Evolutionary conservation across 805 yeast species (phyloP).

Genomic region (Candida chauliodis): DNA sequence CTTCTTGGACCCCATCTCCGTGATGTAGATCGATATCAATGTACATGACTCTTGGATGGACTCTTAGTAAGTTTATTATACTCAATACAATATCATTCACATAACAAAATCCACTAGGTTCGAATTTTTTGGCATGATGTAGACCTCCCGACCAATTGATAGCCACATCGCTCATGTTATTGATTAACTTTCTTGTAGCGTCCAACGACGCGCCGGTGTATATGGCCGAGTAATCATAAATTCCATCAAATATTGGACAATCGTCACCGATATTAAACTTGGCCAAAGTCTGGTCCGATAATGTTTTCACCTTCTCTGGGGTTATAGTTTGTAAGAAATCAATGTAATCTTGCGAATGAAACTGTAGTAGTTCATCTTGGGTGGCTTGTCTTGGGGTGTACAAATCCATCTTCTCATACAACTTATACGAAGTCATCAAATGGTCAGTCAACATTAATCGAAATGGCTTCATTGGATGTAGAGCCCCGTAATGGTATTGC

Average conservation of each 20-base stretch:
- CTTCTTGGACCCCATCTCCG: slow-evolving; percentile 98
- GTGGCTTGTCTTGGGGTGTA: slow-evolving; percentile 84
- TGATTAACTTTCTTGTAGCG: slow-evolving; percentile 81
- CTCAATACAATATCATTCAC: slow-evolving; percentile 92
- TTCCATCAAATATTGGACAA: slow-evolving; percentile 92
- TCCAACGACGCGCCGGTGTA: slow-evolving; percentile 94
- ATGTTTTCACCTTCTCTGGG: slow-evolving; percentile 65
- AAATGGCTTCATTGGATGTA: slow-evolving; percentile 99
- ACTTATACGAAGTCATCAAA: slow-evolving; percentile 75
- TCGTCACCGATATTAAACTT: slow-evolving; percentile 89
- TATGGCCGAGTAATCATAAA: slow-evolving; percentile 83
- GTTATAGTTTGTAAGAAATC: slow-evolving; percentile 72
- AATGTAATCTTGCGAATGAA: slow-evolving; percentile 85
- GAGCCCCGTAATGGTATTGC: slow-evolving; percentile 83
- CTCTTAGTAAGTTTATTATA: slow-evolving; percentile 76
- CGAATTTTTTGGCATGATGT: slow-evolving; percentile 93
- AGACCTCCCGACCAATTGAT: slow-evolving; percentile 96
- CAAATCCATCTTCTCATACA: slow-evolving; percentile 87
- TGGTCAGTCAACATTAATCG: slow-evolving; percentile 92
- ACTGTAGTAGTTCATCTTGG: slow-evolving; percentile 69
- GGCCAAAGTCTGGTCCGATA: slow-evolving; percentile 54
- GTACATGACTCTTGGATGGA: slow-evolving; percentile 89
- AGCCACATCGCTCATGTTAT: slow-evolving; percentile 89
- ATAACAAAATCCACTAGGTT: slow-evolving; percentile 94
- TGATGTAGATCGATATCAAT: slow-evolving; percentile 95